phyloP scores from a whole-genome alignment of 1,284 basidiomycete genomes.

The Heterobasidion occidentale region DNA sequence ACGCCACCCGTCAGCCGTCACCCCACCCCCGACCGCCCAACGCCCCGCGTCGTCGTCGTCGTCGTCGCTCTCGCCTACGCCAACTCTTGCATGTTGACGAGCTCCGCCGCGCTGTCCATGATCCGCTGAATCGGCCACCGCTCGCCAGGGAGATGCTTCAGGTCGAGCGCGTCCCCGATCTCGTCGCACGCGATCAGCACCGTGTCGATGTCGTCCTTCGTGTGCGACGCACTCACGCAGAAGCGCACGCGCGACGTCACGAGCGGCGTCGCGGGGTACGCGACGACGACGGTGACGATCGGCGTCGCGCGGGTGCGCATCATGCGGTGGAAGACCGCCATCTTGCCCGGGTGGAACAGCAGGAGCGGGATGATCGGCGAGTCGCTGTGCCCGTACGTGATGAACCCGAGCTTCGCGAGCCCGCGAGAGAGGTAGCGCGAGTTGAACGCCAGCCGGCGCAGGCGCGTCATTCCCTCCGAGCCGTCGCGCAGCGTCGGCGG shows the following conservation, averaged over 20 bases:
- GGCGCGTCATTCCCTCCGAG: slow-evolving; percentile 73
- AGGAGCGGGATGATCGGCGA: slow-evolving; percentile 93
- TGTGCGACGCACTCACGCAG: slow-evolving; percentile 92
- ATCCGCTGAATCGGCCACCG: slow-evolving; percentile 83
- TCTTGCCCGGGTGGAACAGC: slow-evolving; percentile 92
- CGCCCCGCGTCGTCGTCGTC: not conserved
- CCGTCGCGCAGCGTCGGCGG: slow-evolving; percentile 69
- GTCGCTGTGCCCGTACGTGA: slow-evolving; percentile 89
- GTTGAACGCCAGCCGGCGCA: slow-evolving; percentile 93
- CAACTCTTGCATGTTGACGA: slow-evolving; percentile 42
- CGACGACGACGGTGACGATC: slow-evolving; percentile 85
- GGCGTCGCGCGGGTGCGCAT: slow-evolving; percentile 80
- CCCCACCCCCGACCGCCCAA: no score
- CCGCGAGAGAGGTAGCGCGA: slow-evolving; percentile 86
- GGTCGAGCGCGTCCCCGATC: slow-evolving; percentile 79
- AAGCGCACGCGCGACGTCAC: slow-evolving; percentile 89
- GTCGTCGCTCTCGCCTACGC: not conserved
- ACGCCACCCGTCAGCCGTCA: not conserved
- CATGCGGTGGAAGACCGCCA: slow-evolving; percentile 82
- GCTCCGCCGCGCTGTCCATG: slow-evolving; percentile 66
- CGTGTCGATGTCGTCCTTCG: slow-evolving; percentile 92
- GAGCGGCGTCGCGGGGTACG: slow-evolving; percentile 90
- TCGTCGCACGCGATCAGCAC: slow-evolving; percentile 89
- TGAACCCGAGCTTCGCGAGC: slow-evolving; percentile 91
- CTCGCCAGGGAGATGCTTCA: slow-evolving; percentile 75